Evolutionary conservation across 78 protist species (phyloP).

Genomic region (Chrysochromulina parva): DNA sequence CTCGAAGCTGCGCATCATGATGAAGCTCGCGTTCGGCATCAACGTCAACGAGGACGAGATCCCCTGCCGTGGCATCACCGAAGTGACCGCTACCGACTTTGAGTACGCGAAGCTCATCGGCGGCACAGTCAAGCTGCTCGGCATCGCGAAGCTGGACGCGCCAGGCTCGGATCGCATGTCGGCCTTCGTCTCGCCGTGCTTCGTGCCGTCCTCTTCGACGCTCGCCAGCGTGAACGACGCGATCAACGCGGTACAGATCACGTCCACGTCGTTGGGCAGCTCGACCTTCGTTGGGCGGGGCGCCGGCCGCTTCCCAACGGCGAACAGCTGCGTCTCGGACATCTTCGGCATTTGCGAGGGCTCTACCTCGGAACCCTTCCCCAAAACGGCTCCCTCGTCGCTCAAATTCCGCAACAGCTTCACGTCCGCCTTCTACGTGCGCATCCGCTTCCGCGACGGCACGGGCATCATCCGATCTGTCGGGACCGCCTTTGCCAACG

Average conservation of each 20-base stretch:
- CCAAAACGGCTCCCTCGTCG: not conserved
- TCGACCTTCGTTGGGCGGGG: conserved; percentile 28
- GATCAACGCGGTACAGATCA: conserved; percentile 22
- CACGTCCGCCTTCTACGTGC: not conserved
- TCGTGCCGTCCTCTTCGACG: not conserved
- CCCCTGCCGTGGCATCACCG: conserved; percentile 21
- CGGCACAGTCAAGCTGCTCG: conserved; percentile 40
- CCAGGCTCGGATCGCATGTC: not conserved
- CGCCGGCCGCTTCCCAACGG: conserved; percentile 34
- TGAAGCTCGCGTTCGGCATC: conserved; percentile 24
- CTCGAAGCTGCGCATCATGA: conserved; percentile 15
- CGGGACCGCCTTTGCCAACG: not conserved
- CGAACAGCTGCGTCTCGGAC: conserved; percentile 19
- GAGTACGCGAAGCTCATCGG: conserved; percentile 30
- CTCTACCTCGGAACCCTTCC: not conserved
- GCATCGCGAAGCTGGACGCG: conserved; percentile 2
- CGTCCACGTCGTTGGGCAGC: not conserved
- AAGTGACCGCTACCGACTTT: conserved; percentile 2
- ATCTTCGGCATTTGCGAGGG: not conserved
- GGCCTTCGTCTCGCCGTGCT: conserved; percentile 26
- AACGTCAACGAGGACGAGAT: conserved; percentile 21
- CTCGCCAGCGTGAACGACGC: not conserved
- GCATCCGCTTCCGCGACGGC: conserved; percentile 15
- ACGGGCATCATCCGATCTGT: not conserved
- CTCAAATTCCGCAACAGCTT: not conserved